Evolutionary conservation across 257 asterid species (phyloP), one percentile per base, ranked within the genome.

Genomic region (Salvia rosmarinus): DNA sequence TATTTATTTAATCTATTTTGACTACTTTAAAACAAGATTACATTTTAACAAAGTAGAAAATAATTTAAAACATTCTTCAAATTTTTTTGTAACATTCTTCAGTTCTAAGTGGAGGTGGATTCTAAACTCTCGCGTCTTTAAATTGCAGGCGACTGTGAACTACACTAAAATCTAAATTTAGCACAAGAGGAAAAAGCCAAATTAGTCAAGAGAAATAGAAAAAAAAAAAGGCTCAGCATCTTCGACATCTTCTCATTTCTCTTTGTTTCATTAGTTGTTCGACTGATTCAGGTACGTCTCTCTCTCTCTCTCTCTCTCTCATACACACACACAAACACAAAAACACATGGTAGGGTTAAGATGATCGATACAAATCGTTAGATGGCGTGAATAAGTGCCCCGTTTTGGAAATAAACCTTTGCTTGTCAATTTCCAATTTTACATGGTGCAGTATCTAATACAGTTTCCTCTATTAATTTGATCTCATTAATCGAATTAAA

Each of bases 211-310:
- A 28, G 30, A 61, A 17, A 1, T n/a, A 8, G 0, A 4, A 43
- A 64, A 44, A 9, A 64, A 5, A 64, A 21, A 43, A 64, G 54
- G 21, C 54, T 64, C 68, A 43, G n/a, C 13, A 4, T 20, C 37
- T 35, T 60, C 9, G 16, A 37, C 42, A 32, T 60, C 9, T n/a
- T n/a, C 13, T 40, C 46, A 13, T 42, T 37, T 34, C 2, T 56
- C 34, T 57, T 70, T 6, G 63, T 21, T 25, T 42, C 37, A 44
- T 42, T 70, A 7, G 66, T 7, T 35, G 55, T 69, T 55, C 56
- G 16, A 56, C 16, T 42, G 10, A 10, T 70, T 43, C 57, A 70
- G 75, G 75, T 70, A n/a, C 28, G 5, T 52, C 59, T 52, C 23
- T n/a, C 25, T 20, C 59, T 52, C 59, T 20, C 59, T 52, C 32